Evolutionary conservation across 768 basidiomycete genomes (phyloP).

Genomic region (Guyanaporus albipodus): DNA sequence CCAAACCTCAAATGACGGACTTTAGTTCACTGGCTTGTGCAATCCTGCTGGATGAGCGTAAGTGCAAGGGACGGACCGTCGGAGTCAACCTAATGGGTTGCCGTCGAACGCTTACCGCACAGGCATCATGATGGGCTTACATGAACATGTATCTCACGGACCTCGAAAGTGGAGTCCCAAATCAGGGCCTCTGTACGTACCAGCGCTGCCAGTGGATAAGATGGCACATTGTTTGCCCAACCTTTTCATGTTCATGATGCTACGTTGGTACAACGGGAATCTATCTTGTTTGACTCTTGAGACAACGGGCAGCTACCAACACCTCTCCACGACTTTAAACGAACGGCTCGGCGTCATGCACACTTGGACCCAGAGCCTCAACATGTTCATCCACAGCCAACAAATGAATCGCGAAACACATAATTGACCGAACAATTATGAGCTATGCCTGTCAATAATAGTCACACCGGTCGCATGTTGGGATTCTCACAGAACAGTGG

Average conservation of each 20-base stretch:
- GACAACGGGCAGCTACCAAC: too few relatives aligned
- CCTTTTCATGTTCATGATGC: too few relatives aligned
- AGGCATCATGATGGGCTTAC: conserved; percentile 22
- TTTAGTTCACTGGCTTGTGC: neutral
- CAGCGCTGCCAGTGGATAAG: neutral
- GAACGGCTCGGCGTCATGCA: too few relatives aligned
- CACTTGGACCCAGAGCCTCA: too few relatives aligned
- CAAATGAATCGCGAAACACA: neutral
- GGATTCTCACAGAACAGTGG: conserved; percentile 69
- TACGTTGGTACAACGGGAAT: too few relatives aligned
- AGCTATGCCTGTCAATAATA: conserved; percentile 7
- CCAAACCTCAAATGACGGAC: neutral
- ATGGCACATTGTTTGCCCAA: neutral
- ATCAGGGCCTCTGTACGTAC: conserved; percentile 10
- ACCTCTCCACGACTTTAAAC: too few relatives aligned
- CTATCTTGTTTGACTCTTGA: too few relatives aligned
- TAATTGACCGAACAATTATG: conserved; percentile 1
- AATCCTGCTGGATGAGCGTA: neutral
- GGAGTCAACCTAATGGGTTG: neutral
- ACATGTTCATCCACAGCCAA: too few relatives aligned
- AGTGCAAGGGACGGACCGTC: neutral
- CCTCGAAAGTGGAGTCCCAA: conserved; percentile 13
- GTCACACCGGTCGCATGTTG: neutral
- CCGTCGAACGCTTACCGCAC: neutral
- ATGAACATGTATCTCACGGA: conserved; percentile 22